Evolutionary conservation across 352 stramenopile species (phyloP).

Genomic region (Pythium grandisporangium): DNA sequence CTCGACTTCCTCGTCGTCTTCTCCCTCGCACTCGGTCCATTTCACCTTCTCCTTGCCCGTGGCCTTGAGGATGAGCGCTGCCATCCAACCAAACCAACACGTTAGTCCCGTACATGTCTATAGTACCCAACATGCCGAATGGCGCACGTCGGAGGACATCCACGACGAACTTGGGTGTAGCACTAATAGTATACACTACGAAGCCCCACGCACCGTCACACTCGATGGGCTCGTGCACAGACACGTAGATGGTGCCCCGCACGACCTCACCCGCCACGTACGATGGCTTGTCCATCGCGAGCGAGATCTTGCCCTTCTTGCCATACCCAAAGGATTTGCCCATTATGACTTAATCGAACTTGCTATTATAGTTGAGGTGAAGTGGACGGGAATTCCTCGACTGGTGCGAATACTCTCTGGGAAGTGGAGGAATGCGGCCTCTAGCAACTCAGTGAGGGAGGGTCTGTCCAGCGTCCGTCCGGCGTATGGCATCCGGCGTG

Average conservation of each 20-base stretch:
- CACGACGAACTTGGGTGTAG: too few species aligned
- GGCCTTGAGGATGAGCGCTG: slow-evolving; percentile 60
- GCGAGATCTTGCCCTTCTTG: slow-evolving; percentile 62
- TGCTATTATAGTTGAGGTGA: too few species aligned
- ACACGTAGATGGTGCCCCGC: slow-evolving; percentile 47
- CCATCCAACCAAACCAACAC: background rate
- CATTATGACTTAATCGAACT: too few species aligned
- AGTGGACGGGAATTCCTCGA: too few species aligned
- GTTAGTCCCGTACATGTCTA: background rate
- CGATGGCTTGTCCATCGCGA: slow-evolving; percentile 40
- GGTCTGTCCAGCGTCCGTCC: too few species aligned
- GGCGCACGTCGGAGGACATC: too few species aligned
- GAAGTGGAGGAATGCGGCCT: too few species aligned
- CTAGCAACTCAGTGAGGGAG: too few species aligned
- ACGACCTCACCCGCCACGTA: slow-evolving; percentile 61
- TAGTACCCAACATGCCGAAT: too few species aligned
- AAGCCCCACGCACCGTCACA: slow-evolving; percentile 44
- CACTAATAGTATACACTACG: too few species aligned
- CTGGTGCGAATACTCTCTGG: too few species aligned
- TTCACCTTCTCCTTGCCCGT: slow-evolving; percentile 60
- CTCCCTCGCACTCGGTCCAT: slow-evolving; percentile 23
- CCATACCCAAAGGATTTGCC: slow-evolving; percentile 32
- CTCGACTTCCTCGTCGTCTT: slow-evolving; percentile 19
- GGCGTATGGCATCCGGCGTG: too few species aligned
- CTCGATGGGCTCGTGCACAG: slow-evolving; percentile 46